Conservation (phyloP, 495 filamentous ascomycete genomes). For the Aspergillus indologenus region DNA sequence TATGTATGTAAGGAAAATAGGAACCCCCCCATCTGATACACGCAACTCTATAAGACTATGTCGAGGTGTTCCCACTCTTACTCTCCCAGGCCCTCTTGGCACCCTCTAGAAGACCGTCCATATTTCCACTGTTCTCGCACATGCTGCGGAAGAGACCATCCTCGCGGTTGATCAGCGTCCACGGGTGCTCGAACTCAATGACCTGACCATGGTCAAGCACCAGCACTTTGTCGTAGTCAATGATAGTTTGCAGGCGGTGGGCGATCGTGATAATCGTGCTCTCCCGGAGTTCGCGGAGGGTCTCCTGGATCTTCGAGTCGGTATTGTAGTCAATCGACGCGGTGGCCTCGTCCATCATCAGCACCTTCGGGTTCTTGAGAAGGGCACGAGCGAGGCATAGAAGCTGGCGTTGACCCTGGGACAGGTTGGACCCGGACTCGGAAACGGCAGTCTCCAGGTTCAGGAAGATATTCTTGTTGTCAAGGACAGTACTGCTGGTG, state of each 20-base stretch:
- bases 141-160: slow-evolving; percentile 77
- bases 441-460: slow-evolving; percentile 80
- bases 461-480: slow-evolving; percentile 93
- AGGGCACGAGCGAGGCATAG: slow-evolving; percentile 92
- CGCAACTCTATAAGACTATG: too few species aligned
- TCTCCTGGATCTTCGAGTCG: slow-evolving; percentile 93
- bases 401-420: slow-evolving; percentile 94
- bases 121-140: slow-evolving; percentile 93
- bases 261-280: slow-evolving; percentile 97
- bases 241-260: slow-evolving; percentile 94
- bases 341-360: slow-evolving; percentile 99
- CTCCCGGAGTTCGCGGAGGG: slow-evolving; percentile 77
- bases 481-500: slow-evolving; percentile 31
- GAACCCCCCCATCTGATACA: too few species aligned
- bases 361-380: slow-evolving; percentile 83
- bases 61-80: slow-evolving; percentile 49
- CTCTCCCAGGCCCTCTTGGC: slow-evolving; percentile 70
- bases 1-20: background rate
- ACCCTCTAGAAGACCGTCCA: slow-evolving; percentile 65
- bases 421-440: slow-evolving; percentile 93
- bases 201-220: slow-evolving; percentile 88
- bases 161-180: slow-evolving; percentile 66
- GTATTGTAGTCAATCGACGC: slow-evolving; percentile 97
- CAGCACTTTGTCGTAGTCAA: slow-evolving; percentile 97
- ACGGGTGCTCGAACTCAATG: slow-evolving; percentile 85